phyloP scores from a whole-genome alignment of 2,329 filamentous ascomycete species.

The Thielaviopsis euricoi region DNA sequence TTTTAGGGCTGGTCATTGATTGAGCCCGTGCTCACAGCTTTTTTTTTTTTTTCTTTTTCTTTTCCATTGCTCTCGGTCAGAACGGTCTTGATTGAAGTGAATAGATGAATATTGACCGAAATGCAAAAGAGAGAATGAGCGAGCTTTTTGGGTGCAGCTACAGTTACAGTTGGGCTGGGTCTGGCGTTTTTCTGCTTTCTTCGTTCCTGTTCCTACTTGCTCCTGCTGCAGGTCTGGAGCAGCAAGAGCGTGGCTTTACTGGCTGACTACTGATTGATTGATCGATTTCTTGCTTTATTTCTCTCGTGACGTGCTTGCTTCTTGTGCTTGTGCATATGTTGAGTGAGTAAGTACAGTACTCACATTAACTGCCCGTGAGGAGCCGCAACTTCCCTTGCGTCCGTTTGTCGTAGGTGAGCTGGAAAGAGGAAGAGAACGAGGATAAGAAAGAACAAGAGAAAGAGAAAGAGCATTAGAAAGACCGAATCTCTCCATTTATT shows the following conservation, averaged over 20 bases:
- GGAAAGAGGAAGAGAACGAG: no score
- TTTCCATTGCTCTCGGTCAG: background rate
- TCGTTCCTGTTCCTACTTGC: background rate
- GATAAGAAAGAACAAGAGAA: no score
- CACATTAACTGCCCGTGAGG: no score
- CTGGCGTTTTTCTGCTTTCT: background rate
- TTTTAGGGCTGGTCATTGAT: background rate
- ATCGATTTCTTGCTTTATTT: background rate
- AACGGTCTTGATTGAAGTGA: background rate
- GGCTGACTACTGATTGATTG: background rate
- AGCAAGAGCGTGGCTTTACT: background rate
- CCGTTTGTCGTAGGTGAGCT: no score
- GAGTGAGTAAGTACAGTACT: background rate
- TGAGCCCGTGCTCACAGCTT: background rate
- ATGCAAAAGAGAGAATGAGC: background rate
- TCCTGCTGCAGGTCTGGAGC: background rate
- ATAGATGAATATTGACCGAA: background rate
- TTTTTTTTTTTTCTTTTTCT: background rate
- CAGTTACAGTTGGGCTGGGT: background rate
- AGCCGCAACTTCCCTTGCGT: no score
- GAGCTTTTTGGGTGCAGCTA: background rate
- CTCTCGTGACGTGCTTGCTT: background rate
- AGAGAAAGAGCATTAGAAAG: background rate
- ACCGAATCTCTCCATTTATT: background rate
- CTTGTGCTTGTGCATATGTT: background rate